Conservation (phyloP, 2,329 filamentous ascomycete species). For the Sporothrix inflata region DNA sequence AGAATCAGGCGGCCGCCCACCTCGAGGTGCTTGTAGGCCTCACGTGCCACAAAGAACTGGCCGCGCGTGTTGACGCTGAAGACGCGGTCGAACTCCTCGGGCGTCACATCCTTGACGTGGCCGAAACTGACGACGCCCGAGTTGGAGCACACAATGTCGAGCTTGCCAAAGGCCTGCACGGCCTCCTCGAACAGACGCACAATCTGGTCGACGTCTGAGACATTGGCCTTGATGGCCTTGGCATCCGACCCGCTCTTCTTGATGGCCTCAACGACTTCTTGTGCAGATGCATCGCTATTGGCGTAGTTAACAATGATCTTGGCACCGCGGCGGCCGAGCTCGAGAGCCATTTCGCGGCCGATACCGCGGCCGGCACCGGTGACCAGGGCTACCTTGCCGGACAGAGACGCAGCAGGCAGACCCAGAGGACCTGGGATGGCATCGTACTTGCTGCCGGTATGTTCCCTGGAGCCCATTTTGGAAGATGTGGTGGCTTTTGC, state of each 20-base stretch:
- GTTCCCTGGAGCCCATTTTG: slow-evolving; percentile 35
- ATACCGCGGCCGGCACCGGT: slow-evolving; percentile 56
- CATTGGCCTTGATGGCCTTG: slow-evolving; percentile 42
- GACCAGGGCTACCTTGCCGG: slow-evolving; percentile 39
- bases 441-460: slow-evolving; percentile 39
- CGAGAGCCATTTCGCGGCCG: slow-evolving; percentile 62
- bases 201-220: slow-evolving; percentile 40
- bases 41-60: slow-evolving; percentile 66
- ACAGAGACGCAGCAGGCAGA: slow-evolving; percentile 37
- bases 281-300: slow-evolving; percentile 35
- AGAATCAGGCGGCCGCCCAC: slow-evolving; percentile 65
- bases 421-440: slow-evolving; percentile 42
- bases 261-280: slow-evolving; percentile 35
- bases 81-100: slow-evolving; percentile 64
- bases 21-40: slow-evolving; percentile 64
- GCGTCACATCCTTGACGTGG: slow-evolving; percentile 59
- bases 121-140: slow-evolving; percentile 63
- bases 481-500: not conserved
- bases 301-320: slow-evolving; percentile 44
- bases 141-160: slow-evolving; percentile 66
- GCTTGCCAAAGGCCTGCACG: slow-evolving; percentile 59
- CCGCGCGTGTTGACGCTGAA: slow-evolving; percentile 63
- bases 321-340: slow-evolving; percentile 39
- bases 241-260: slow-evolving; percentile 35
- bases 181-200: slow-evolving; percentile 50